These are phyloP conservation scores for Nepenthes mirabilis DNA, from an alignment of 148 eudicot species.

Conservation along the genomic window DNA sequence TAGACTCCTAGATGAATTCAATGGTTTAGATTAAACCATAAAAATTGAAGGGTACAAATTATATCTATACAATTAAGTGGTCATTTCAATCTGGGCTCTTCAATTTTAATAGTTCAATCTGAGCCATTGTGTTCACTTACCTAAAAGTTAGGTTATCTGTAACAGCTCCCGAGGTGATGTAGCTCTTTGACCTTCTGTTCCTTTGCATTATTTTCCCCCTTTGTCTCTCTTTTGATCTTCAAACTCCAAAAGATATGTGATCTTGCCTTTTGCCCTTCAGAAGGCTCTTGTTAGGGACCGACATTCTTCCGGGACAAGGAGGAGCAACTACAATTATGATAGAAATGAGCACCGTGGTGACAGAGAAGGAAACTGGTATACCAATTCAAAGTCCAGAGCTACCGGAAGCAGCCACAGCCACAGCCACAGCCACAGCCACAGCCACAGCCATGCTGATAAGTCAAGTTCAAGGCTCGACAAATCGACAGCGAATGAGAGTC, in stretches of 20 bases:
- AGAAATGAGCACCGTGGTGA: constrained; percentile 56
- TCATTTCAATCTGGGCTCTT: too few species aligned
- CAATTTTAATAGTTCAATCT: too few species aligned
- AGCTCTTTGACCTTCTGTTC: too few species aligned
- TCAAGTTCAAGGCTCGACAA: constrained; percentile 43
- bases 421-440: constrained; percentile 39
- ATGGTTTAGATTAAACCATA: too few species aligned
- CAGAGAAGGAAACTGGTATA: constrained; percentile 71
- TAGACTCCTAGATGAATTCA: too few species aligned
- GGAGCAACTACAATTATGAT: constrained; percentile 52
- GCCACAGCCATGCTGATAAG: constrained; percentile 43
- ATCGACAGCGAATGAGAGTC: constrained; percentile 25
- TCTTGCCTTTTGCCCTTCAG: constrained; percentile 16
- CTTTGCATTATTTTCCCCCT: too few species aligned
- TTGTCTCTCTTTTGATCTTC: not conserved
- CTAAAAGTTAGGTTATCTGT: too few species aligned
- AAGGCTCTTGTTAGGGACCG: constrained; percentile 60
- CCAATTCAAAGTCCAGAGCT: constrained; percentile 46
- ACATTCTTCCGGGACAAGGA: constrained; percentile 53
- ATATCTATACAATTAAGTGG: too few species aligned
- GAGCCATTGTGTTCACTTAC: too few species aligned
- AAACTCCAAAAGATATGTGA: not conserved
- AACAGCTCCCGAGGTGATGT: too few species aligned
- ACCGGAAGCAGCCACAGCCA: constrained; percentile 43
- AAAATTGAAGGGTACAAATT: too few species aligned